Evolutionary conservation across 371 early-diverging fungal genomes (phyloP).

Genomic region (Mortierella sp.): DNA sequence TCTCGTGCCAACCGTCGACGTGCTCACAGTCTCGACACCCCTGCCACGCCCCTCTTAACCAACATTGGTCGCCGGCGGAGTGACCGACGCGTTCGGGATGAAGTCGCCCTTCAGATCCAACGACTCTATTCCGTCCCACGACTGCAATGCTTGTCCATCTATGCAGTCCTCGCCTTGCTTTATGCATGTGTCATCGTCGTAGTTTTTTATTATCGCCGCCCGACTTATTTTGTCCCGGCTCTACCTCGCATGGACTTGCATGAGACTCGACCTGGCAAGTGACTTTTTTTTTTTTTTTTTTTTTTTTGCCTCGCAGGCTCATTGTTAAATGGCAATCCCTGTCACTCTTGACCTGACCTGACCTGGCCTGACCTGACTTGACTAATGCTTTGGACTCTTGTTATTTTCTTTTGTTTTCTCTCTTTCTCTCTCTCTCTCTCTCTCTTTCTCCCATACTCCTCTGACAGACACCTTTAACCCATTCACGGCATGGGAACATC

Average conservation of each 20-base stretch:
- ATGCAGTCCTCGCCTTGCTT: slow-evolving; percentile 18
- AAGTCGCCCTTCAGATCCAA: slow-evolving; percentile 25
- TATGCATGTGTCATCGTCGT: slow-evolving; percentile 16
- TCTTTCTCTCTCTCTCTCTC: background rate
- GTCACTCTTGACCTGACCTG: background rate
- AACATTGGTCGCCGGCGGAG: slow-evolving; percentile 32
- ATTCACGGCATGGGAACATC: slow-evolving; percentile 45
- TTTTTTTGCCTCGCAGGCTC: too few species aligned
- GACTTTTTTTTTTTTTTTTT: too few species aligned
- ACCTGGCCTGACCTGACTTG: too few species aligned
- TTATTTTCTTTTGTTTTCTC: background rate
- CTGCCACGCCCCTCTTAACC: slow-evolving; percentile 32
- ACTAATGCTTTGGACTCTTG: background rate
- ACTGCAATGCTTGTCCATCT: slow-evolving; percentile 33
- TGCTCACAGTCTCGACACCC: slow-evolving; percentile 36
- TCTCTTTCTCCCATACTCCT: too few species aligned
- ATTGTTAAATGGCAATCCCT: background rate
- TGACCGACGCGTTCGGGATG: slow-evolving; percentile 32
- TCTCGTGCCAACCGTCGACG: slow-evolving; percentile 51
- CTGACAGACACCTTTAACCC: slow-evolving; percentile 34
- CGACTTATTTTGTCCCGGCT: slow-evolving; percentile 22
- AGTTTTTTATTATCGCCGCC: slow-evolving; percentile 26
- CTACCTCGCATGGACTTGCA: slow-evolving; percentile 29
- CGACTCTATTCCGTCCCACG: slow-evolving; percentile 28
- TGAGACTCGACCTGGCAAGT: slow-evolving; percentile 31